Evolutionary conservation across 1,284 basidiomycete genomes (phyloP).

Genomic region (Heimioporus retisporus): DNA sequence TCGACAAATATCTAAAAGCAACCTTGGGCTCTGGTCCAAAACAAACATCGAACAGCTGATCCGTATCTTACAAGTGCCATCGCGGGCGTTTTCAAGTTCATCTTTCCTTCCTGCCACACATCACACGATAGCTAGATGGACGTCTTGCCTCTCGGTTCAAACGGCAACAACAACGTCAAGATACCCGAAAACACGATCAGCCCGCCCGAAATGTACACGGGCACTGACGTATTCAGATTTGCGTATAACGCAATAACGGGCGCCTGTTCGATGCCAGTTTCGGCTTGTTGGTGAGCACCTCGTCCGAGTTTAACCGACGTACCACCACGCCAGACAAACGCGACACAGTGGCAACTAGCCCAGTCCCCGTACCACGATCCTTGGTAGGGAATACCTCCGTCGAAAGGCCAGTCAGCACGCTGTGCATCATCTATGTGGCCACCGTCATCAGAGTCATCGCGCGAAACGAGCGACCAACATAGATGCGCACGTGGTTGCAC

Average conservation of each 20-base stretch:
- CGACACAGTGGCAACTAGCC: slow-evolving; percentile 67
- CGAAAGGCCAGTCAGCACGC: slow-evolving; percentile 73
- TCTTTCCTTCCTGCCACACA: no score
- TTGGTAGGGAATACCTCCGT: slow-evolving; percentile 80
- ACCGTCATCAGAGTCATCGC: background rate
- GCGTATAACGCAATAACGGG: slow-evolving; percentile 81
- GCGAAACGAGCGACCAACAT: no score
- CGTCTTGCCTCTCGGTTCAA: slow-evolving; percentile 65
- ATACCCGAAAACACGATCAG: slow-evolving; percentile 70
- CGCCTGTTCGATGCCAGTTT: slow-evolving; percentile 51
- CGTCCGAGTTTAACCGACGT: slow-evolving; percentile 12
- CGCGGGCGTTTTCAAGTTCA: no score
- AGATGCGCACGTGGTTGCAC: no score
- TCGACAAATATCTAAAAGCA: no score
- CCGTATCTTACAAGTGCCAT: no score
- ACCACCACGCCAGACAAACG: slow-evolving; percentile 76
- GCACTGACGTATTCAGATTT: slow-evolving; percentile 71
- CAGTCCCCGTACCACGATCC: slow-evolving; percentile 79
- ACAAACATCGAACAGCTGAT: no score
- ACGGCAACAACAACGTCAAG: slow-evolving; percentile 63
- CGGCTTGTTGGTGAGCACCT: no score
- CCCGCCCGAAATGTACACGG: slow-evolving; percentile 82
- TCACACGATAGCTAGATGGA: background rate
- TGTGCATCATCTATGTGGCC: slow-evolving; percentile 70
- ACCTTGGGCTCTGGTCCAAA: no score